Evolutionary conservation across 768 basidiomycete species (phyloP).

Genomic region (Podaxis carcinomalis): DNA sequence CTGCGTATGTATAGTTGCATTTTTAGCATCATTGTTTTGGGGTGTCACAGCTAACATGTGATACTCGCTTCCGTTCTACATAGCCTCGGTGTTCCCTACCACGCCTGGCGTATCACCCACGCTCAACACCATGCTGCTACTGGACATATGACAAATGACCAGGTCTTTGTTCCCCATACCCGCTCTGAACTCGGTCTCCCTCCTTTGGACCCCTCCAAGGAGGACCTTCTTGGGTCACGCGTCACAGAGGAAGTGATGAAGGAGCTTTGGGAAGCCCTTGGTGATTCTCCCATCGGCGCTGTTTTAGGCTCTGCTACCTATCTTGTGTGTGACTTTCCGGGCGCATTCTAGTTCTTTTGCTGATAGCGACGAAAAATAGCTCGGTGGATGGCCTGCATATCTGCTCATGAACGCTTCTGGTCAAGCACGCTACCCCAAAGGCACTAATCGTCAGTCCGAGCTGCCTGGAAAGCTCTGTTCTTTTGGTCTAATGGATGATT

Average conservation of each 20-base stretch:
- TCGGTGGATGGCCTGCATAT: slow-evolving; percentile 86
- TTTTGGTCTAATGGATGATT: background rate
- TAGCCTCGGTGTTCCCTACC: slow-evolving; percentile 92
- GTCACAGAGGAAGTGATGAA: slow-evolving; percentile 63
- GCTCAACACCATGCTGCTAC: slow-evolving; percentile 95
- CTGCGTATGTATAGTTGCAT: slow-evolving; percentile 44
- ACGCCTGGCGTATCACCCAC: slow-evolving; percentile 94
- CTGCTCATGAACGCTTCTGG: slow-evolving; percentile 81
- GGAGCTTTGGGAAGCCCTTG: slow-evolving; percentile 81
- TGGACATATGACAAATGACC: slow-evolving; percentile 89
- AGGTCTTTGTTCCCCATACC: slow-evolving; percentile 94
- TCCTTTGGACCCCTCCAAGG: slow-evolving; percentile 60
- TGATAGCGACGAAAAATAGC: slow-evolving; percentile 29
- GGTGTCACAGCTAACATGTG: slow-evolving; percentile 17
- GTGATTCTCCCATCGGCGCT: slow-evolving; percentile 84
- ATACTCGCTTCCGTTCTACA: slow-evolving; percentile 13
- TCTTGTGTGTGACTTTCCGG: slow-evolving; percentile 39
- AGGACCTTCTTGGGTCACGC: slow-evolving; percentile 60
- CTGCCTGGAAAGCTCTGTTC: background rate
- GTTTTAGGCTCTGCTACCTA: slow-evolving; percentile 49
- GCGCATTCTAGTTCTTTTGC: background rate
- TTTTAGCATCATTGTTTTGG: slow-evolving; percentile 14
- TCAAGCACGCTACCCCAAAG: slow-evolving; percentile 72
- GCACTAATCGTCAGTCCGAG: slow-evolving; percentile 65
- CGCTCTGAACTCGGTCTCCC: slow-evolving; percentile 67